These are phyloP conservation scores for Apiotrichum laibachii DNA, from an alignment of 1,284 basidiomycete genomes.

Conservation along the genomic window DNA sequence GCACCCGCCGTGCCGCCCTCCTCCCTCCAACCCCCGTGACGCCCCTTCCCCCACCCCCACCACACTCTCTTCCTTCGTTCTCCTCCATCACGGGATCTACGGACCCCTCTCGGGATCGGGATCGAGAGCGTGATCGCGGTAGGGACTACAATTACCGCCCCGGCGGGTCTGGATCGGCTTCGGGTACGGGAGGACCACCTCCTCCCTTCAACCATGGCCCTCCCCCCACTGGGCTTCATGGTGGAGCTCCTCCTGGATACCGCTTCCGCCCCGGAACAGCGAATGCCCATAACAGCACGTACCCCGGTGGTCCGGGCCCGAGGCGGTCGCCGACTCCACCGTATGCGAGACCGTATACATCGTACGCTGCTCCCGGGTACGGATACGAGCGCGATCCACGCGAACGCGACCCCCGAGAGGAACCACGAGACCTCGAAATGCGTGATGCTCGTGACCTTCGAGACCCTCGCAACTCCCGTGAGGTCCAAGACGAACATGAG, in stretches of 20 bases:
- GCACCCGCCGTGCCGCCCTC: not conserved
- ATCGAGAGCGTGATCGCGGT: not conserved
- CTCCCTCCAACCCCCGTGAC: slow-evolving; percentile 3
- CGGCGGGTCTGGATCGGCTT: not conserved
- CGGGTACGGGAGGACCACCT: not conserved
- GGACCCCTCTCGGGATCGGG: slow-evolving; percentile 1
- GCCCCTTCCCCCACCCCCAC: slow-evolving; percentile 12
- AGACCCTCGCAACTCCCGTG: not conserved
- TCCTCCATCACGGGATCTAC: slow-evolving; percentile 18
- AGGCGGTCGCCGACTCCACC: not conserved
- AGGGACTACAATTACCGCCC: not conserved
- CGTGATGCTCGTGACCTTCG: not conserved
- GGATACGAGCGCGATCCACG: not conserved
- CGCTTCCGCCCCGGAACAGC: not conserved
- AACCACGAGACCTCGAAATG: not conserved
- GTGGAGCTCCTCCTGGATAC: not conserved
- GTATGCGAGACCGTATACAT: not conserved
- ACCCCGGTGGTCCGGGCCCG: not conserved
- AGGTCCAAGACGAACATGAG: not conserved
- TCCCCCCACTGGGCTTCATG: not conserved
- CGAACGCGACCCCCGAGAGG: not conserved
- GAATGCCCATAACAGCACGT: not conserved
- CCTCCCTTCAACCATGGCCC: not conserved
- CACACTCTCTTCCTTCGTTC: slow-evolving; percentile 16
- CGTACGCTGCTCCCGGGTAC: slow-evolving; percentile 3